Evolutionary conservation across 2,329 filamentous ascomycete species (phyloP).

Genomic region (Dryadomyces quercivorus): DNA sequence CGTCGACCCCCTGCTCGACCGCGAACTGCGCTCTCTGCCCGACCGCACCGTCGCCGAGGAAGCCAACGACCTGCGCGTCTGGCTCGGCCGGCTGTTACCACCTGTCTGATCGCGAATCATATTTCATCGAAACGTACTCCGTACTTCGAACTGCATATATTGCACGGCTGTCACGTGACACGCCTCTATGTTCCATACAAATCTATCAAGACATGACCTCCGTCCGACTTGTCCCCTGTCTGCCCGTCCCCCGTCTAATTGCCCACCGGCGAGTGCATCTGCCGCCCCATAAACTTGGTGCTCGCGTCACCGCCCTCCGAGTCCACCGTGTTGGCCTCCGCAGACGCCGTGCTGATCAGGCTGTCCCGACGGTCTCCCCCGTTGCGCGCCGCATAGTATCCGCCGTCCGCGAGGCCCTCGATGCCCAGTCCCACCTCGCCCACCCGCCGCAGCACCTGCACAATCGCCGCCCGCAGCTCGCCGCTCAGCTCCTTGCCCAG

Average conservation of each 20-base stretch:
- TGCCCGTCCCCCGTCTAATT: background rate
- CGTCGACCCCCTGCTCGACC: conserved; percentile 25
- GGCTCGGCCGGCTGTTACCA: conserved; percentile 30
- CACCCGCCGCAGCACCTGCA: conserved; percentile 66
- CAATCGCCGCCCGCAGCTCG: conserved; percentile 68
- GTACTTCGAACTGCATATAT: background rate
- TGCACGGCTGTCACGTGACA: background rate
- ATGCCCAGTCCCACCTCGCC: conserved; percentile 63
- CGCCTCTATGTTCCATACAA: background rate
- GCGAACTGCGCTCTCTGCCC: conserved; percentile 28
- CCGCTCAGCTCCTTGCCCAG: conserved; percentile 67
- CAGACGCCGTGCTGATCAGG: conserved; percentile 10
- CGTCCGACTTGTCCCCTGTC: too few species aligned
- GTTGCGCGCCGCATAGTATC: background rate
- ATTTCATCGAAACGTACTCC: too few species aligned
- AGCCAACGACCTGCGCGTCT: conserved; percentile 31
- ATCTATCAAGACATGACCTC: background rate
- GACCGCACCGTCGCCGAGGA: conserved; percentile 39
- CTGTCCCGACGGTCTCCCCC: conserved; percentile 9
- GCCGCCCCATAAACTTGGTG: conserved; percentile 14
- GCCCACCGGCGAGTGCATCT: conserved; percentile 9
- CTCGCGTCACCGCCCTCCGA: conserved; percentile 15
- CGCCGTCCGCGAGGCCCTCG: conserved; percentile 8
- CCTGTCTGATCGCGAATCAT: too few species aligned
- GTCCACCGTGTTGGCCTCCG: conserved; percentile 10